These are phyloP conservation scores for Coemansia sp. DNA, from an alignment of 192 early-diverging fungal genomes.

Conservation along the genomic window DNA sequence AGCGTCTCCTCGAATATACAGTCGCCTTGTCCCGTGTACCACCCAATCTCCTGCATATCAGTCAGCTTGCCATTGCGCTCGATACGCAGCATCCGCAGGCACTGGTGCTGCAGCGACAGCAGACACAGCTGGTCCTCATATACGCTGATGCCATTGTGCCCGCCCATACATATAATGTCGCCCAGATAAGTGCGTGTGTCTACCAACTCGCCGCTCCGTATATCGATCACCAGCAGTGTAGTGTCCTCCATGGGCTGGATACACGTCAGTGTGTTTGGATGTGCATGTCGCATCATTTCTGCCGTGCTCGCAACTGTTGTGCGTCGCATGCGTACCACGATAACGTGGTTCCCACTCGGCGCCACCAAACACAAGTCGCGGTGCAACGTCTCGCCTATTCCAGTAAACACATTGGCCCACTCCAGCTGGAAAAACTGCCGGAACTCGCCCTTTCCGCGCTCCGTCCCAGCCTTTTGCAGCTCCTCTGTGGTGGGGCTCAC, in stretches of 20 bases:
- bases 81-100: constrained; percentile 41
- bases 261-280: constrained; percentile 32
- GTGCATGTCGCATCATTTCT: not conserved
- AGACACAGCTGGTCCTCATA: constrained; percentile 44
- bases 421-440: constrained; percentile 41
- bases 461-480: constrained; percentile 17
- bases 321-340: constrained; percentile 32
- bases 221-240: constrained; percentile 35
- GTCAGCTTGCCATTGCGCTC: constrained; percentile 23
- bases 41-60: constrained; percentile 47
- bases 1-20: constrained; percentile 32
- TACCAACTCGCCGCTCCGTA: constrained; percentile 22
- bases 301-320: not conserved
- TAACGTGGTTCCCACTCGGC: constrained; percentile 26
- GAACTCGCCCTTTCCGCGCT: constrained; percentile 38
- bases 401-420: constrained; percentile 37
- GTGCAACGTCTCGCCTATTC: constrained; percentile 42
- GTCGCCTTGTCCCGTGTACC: constrained; percentile 48
- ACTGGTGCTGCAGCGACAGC: constrained; percentile 51
- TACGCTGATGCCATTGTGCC: constrained; percentile 45
- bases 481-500: constrained; percentile 31
- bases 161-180: constrained; percentile 46
- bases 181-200: constrained; percentile 41
- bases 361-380: constrained; percentile 49
- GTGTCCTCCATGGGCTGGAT: constrained; percentile 46